phyloP scores from a whole-genome alignment of 257 asterid species.

The Solanum etuberosum region DNA sequence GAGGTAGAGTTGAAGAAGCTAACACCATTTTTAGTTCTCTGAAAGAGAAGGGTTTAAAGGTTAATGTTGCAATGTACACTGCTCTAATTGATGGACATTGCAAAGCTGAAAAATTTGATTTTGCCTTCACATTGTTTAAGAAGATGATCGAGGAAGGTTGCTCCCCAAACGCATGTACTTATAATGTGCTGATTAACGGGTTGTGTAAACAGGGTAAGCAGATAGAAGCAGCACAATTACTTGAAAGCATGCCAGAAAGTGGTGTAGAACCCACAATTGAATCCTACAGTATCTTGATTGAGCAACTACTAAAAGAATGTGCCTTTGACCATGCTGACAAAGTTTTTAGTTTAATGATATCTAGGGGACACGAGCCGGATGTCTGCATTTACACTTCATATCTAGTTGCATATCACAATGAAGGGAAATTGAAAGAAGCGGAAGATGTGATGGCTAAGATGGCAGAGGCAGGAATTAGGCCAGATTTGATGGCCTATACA shows the following conservation, averaged over 20 bases:
- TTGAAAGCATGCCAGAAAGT: slow-evolving; percentile 38
- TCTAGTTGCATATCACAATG: slow-evolving; percentile 69
- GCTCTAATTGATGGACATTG: slow-evolving; percentile 56
- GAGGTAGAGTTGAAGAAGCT: slow-evolving; percentile 47
- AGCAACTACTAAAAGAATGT: slow-evolving; percentile 46
- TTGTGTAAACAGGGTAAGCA: slow-evolving; percentile 45
- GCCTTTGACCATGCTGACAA: slow-evolving; percentile 45
- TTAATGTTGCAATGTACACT: slow-evolving; percentile 42
- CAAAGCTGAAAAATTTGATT: slow-evolving; percentile 32
- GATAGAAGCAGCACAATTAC: slow-evolving; percentile 30
- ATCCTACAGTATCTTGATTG: slow-evolving; percentile 51
- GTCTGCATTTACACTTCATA: slow-evolving; percentile 65
- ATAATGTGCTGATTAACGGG: slow-evolving; percentile 52
- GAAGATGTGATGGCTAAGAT: slow-evolving; percentile 46
- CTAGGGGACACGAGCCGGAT: slow-evolving; percentile 51
- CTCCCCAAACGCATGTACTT: slow-evolving; percentile 43
- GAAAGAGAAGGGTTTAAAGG: slow-evolving; percentile 32
- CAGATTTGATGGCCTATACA: slow-evolving; percentile 58
- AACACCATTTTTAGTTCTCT: slow-evolving; percentile 33
- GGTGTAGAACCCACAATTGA: slow-evolving; percentile 45
- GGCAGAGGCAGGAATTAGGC: slow-evolving; percentile 35
- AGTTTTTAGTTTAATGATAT: slow-evolving; percentile 33
- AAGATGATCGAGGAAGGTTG: slow-evolving; percentile 42
- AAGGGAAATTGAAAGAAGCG: slow-evolving; percentile 57
- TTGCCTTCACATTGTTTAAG: slow-evolving; percentile 40